A percentile compares a stretch with the other conserved stretches of the same genome.
Evolutionary conservation across 495 filamentous ascomycete genomes (phyloP).

Genomic region (Bacidia gigantensis): DNA sequence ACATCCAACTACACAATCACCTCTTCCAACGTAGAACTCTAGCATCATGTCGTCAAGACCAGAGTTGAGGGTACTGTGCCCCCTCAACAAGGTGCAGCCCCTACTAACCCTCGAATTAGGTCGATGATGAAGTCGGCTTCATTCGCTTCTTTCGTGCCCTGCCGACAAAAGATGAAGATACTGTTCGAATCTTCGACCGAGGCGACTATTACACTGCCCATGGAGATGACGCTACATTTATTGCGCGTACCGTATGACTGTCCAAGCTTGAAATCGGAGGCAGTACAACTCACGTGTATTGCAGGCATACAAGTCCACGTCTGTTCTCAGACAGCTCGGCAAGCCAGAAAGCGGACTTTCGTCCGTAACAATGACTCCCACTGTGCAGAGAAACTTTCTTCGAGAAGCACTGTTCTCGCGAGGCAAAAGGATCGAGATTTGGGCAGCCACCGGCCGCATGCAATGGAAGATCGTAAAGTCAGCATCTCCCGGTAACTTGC

Average conservation of each 20-base stretch:
- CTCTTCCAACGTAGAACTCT: too few relatives aligned
- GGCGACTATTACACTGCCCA: conserved; percentile 94
- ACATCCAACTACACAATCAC: too few relatives aligned
- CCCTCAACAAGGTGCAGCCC: background rate
- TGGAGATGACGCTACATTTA: conserved; percentile 82
- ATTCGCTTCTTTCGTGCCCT: conserved; percentile 86
- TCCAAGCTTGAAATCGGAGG: too few relatives aligned
- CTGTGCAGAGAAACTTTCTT: conserved; percentile 90
- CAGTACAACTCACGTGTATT: background rate
- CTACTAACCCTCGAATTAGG: conserved; percentile 32
- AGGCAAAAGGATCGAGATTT: conserved; percentile 84
- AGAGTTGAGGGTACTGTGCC: conserved; percentile 59
- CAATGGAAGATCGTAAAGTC: conserved; percentile 87
- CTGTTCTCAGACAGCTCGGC: conserved; percentile 81
- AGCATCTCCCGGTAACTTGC: conserved; percentile 87
- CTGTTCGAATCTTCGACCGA: conserved; percentile 82
- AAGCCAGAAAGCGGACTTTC: conserved; percentile 68
- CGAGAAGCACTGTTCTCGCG: conserved; percentile 85
- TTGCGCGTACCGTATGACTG: conserved; percentile 59
- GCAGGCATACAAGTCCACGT: conserved; percentile 90
- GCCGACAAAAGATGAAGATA: conserved; percentile 50
- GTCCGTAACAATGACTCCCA: conserved; percentile 86
- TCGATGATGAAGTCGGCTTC: conserved; percentile 93
- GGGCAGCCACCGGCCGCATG: conserved; percentile 58
- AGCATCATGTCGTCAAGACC: conserved; percentile 83